These are phyloP conservation scores for Candida odintsovae DNA, from an alignment of 805 yeast genomes.

Conservation along the genomic window DNA sequence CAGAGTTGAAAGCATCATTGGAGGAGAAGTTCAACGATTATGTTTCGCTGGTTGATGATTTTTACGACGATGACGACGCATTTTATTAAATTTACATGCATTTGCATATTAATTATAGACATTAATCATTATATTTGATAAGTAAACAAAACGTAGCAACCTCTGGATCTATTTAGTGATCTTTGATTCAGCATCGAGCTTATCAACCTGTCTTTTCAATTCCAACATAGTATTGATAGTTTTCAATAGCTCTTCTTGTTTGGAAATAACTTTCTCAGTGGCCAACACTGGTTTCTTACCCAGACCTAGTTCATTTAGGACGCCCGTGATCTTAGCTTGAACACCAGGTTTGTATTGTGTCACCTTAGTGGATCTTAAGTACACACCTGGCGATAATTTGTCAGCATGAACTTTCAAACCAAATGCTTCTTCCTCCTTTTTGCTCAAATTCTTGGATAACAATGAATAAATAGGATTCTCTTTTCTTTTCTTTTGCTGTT, in stretches of 20 bases:
- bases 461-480: constrained; percentile 32
- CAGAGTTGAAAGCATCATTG: not conserved
- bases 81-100: not conserved
- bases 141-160: not conserved
- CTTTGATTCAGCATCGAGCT: constrained; percentile 71
- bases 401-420: constrained; percentile 81
- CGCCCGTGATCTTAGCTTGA: constrained; percentile 53
- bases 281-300: constrained; percentile 86
- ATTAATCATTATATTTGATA: not conserved
- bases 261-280: constrained; percentile 68
- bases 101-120: not conserved
- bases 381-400: constrained; percentile 64
- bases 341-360: constrained; percentile 74
- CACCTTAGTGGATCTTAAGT: constrained; percentile 71
- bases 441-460: constrained; percentile 41
- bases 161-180: constrained; percentile 28
- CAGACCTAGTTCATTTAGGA: constrained; percentile 72
- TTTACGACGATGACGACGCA: constrained; percentile 2
- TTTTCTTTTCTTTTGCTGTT: constrained; percentile 16
- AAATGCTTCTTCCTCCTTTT: constrained; percentile 76
- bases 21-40: constrained; percentile 1
- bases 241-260: constrained; percentile 70
- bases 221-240: constrained; percentile 71
- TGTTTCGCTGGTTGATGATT: constrained; percentile 2
- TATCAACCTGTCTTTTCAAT: constrained; percentile 80